Percentiles rank a stretch among this genome's conserved stretches.
phyloP scores from a whole-genome alignment of 2,329 filamentous ascomycete species.

The Botrytis hyacinthi region DNA sequence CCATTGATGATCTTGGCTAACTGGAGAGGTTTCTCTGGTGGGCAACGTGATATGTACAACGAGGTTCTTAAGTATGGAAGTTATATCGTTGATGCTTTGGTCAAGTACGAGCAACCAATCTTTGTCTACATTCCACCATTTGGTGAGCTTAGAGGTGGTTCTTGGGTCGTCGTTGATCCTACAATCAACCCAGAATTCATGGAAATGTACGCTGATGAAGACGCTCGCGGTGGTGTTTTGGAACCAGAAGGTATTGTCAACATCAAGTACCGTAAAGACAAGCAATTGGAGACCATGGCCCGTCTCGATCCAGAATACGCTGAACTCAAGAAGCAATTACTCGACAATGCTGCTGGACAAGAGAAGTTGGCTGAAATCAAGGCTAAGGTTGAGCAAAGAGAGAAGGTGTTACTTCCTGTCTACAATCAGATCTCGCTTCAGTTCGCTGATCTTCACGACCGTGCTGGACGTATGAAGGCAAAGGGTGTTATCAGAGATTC shows the following conservation, averaged over 20 bases:
- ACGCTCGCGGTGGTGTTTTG: constrained; percentile 92
- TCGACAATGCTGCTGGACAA: constrained; percentile 60
- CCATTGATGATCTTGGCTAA: constrained; percentile 99
- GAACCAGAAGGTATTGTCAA: constrained; percentile 97
- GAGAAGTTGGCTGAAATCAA: constrained; percentile 79
- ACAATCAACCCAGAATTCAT: constrained; percentile 96
- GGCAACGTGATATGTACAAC: constrained; percentile 99
- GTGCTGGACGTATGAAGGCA: constrained; percentile 95
- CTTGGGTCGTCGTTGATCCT: constrained; percentile 98
- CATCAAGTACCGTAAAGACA: constrained; percentile 98
- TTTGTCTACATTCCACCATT: constrained; percentile 98
- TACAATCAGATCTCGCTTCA: constrained; percentile 95
- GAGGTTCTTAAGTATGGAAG: constrained; percentile 99
- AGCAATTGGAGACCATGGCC: constrained; percentile 96
- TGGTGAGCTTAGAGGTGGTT: constrained; percentile 96
- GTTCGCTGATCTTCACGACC: constrained; percentile 96
- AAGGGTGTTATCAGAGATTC: constrained; percentile 88
- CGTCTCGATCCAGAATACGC: constrained; percentile 84
- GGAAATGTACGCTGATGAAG: constrained; percentile 99
- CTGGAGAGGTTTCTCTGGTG: constrained; percentile 99
- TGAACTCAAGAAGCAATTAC: constrained; percentile 75
- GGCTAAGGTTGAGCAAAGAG: constrained; percentile 77
- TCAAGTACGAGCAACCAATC: constrained; percentile 97
- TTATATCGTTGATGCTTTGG: constrained; percentile 96
- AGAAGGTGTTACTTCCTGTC: constrained; percentile 85